phyloP scores from a whole-genome alignment of 495 filamentous ascomycete species.

The Penicillium malachiteum region DNA sequence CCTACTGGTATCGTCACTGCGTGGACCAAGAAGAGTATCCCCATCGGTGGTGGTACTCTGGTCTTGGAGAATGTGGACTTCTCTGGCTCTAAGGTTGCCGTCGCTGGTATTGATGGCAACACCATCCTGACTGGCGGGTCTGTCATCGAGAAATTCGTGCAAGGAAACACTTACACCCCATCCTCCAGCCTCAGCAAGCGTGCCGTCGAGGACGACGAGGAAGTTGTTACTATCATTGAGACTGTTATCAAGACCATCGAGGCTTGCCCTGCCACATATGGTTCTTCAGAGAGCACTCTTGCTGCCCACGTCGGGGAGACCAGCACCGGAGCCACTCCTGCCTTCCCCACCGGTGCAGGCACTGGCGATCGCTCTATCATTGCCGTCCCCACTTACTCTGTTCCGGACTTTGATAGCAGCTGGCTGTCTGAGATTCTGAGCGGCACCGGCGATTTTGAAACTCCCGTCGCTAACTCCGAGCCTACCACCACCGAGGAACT shows the following conservation, averaged over 20 bases:
- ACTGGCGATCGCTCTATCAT: constrained; percentile 1
- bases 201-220: constrained; percentile 10
- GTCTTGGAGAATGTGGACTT: constrained; percentile 88
- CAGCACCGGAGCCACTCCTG: constrained; percentile 2
- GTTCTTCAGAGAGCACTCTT: constrained; percentile 3
- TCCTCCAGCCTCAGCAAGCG: constrained; percentile 30
- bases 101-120: constrained; percentile 50
- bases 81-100: constrained; percentile 51
- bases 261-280: constrained; percentile 13
- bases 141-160: constrained; percentile 68
- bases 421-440: constrained; percentile 14
- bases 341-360: constrained; percentile 1
- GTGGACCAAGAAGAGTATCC: constrained; percentile 57
- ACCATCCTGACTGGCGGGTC: constrained; percentile 70
- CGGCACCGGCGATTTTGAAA: constrained; percentile 2
- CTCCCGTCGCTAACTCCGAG: constrained; percentile 1
- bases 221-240: constrained; percentile 26
- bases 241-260: constrained; percentile 27
- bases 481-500: neutral
- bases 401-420: constrained; percentile 18
- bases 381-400: neutral
- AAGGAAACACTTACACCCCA: constrained; percentile 68
- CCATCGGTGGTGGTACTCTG: constrained; percentile 71
- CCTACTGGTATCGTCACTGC: constrained; percentile 71
- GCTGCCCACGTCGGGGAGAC: constrained; percentile 13